These are phyloP conservation scores for Middelhovenomyces tepae DNA, from an alignment of 805 yeast genomes.

Conservation along the genomic window DNA sequence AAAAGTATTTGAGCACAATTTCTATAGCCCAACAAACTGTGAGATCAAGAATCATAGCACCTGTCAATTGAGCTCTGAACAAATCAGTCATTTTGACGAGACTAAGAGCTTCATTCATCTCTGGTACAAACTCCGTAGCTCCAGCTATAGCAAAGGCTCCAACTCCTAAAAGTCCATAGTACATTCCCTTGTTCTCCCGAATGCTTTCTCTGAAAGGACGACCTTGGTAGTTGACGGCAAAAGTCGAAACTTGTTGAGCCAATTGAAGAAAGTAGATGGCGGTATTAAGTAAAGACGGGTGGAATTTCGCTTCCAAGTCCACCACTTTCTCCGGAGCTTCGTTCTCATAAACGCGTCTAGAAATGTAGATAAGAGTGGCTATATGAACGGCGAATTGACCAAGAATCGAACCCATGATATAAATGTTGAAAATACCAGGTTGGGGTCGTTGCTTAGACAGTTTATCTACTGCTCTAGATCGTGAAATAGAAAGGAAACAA, in stretches of 20 bases:
- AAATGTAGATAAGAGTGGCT: conserved; percentile 69
- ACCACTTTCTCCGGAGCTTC: conserved; percentile 91
- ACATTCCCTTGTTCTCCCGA: conserved; percentile 90
- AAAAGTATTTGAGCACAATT: conserved; percentile 63
- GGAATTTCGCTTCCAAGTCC: conserved; percentile 81
- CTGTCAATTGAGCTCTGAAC: conserved; percentile 73
- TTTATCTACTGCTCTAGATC: conserved; percentile 85
- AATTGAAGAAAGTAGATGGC: conserved; percentile 91
- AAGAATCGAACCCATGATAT: conserved; percentile 95
- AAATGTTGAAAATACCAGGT: conserved; percentile 89
- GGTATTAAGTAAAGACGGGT: conserved; percentile 87
- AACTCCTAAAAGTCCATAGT: conserved; percentile 87
- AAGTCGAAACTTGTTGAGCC: conserved; percentile 95
- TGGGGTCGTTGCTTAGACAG: conserved; percentile 93
- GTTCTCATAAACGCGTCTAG: conserved; percentile 69
- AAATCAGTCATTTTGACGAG: conserved; percentile 74
- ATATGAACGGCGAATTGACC: conserved; percentile 96
- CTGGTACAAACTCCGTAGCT: conserved; percentile 91
- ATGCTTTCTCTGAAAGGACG: conserved; percentile 91
- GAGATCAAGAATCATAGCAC: conserved; percentile 66
- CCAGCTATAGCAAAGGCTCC: conserved; percentile 83
- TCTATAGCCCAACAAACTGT: conserved; percentile 72
- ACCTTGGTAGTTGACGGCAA: conserved; percentile 96
- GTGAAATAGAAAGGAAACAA: conserved; percentile 90
- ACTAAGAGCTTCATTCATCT: conserved; percentile 82